Evolutionary conservation across 139 green algal species (phyloP).

Genomic region (Volvox africanus): DNA sequence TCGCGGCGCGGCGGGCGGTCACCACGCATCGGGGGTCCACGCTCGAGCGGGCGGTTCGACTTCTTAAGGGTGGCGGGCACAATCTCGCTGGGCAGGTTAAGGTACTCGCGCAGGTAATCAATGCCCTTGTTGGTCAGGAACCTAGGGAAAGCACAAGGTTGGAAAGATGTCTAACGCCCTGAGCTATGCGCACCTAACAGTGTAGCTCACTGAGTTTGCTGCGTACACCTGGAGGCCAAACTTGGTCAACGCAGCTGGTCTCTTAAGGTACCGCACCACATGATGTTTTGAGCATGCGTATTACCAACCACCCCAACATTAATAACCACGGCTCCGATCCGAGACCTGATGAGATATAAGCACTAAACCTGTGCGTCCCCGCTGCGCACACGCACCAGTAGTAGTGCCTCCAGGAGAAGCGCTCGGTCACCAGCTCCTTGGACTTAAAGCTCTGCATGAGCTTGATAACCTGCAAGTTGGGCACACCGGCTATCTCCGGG

Average conservation of each 20-base stretch:
- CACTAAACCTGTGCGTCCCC: too few relatives aligned
- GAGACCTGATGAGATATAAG: too few relatives aligned
- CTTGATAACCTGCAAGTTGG: constrained; percentile 99
- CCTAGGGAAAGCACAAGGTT: constrained; percentile 55
- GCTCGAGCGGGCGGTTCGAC: constrained; percentile 79
- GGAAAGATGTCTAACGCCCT: neutral
- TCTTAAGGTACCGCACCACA: too few relatives aligned
- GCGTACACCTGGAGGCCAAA: neutral
- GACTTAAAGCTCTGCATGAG: constrained; percentile 98
- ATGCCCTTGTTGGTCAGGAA: constrained; percentile 99
- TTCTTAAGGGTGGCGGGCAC: constrained; percentile 97
- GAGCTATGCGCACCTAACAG: neutral
- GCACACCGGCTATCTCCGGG: constrained; percentile 91
- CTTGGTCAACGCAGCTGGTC: neutral
- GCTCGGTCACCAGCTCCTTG: constrained; percentile 96
- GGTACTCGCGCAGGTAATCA: constrained; percentile 98
- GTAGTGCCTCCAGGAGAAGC: constrained; percentile 98
- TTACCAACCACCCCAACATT: too few relatives aligned
- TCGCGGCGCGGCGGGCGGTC: constrained; percentile 61
- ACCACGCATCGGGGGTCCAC: constrained; percentile 49
- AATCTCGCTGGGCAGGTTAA: constrained; percentile 96
- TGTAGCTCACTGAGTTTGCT: neutral
- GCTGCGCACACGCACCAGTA: constrained; percentile 87
- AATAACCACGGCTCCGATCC: too few relatives aligned
- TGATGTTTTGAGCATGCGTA: neutral